A percentile compares a stretch with the other conserved stretches of the same genome.
phyloP scores from a whole-genome alignment of 768 basidiomycete genomes.

The Auricularia sp. region DNA sequence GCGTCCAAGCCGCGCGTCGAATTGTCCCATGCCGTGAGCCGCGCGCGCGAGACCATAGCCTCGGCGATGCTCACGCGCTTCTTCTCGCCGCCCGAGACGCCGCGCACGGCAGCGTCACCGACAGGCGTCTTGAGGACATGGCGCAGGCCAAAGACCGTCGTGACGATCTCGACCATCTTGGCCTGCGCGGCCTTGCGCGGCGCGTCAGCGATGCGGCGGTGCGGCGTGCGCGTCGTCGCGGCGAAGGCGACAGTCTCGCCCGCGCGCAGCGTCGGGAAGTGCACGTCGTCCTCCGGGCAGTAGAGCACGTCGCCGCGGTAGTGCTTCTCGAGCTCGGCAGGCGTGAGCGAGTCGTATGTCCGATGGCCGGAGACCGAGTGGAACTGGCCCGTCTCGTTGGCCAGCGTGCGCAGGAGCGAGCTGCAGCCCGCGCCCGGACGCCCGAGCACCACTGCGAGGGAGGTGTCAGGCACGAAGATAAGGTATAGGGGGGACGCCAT shows the following conservation, averaged over 20 bases:
- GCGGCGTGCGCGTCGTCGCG: conserved; percentile 57
- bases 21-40: conserved; percentile 35
- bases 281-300: conserved; percentile 76
- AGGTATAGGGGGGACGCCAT: conserved; percentile 3
- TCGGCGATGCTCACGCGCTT: conserved; percentile 80
- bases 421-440: conserved; percentile 79
- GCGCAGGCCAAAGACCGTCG: conserved; percentile 43
- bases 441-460: conserved; percentile 61
- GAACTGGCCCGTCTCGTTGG: conserved; percentile 65
- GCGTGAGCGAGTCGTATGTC: conserved; percentile 64
- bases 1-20: conserved; percentile 75
- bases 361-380: conserved; percentile 59
- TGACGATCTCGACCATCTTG: conserved; percentile 32
- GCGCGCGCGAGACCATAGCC: conserved; percentile 15
- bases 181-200: conserved; percentile 34
- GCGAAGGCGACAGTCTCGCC: conserved; percentile 33
- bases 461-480: no score
- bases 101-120: conserved; percentile 29
- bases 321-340: conserved; percentile 48
- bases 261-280: conserved; percentile 24
- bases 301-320: conserved; percentile 77
- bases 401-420: conserved; percentile 71
- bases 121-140: conserved; percentile 31
- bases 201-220: conserved; percentile 37
- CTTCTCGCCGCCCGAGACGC: conserved; percentile 58